Evolutionary conservation across 345 rosid genomes (phyloP), one percentile per base, ranked within the genome.

Genomic region (Leavenworthia alabamica): DNA sequence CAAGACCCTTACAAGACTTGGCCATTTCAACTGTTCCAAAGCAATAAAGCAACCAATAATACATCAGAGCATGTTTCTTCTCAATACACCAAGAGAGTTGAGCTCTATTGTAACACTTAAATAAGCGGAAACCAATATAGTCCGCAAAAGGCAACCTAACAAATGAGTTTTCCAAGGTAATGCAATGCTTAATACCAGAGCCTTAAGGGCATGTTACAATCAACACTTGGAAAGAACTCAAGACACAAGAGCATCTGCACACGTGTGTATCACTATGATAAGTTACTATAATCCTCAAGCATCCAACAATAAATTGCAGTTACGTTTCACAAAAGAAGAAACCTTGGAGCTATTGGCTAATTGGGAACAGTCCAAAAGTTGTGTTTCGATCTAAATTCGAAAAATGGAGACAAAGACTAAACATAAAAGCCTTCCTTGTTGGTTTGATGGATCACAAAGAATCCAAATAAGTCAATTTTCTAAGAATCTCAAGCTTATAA

Each of bases 1-100:
- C 99, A 12, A 94, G 85, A 51, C 96, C 99, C 70, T 90, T 94
- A 79, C 96, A 94, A 50, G 99, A 88, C 78, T 94, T 94, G 2
- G 99, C 60, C 99, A 90, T 94, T 61, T 32, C 17, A 64, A 63
- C 42, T 41, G 65, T 50, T 49, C 28, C 41, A 13, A 43, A 11
- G 15, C 64, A 64, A 50, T 37, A 62, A 11, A 45, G 22, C 9
- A 46, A 53, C 15, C 35, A 36, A 44, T 27, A 36, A 44, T 27
- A 33, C 41, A 46, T 66, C 15, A 48, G 29, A 67, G 33, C 37
- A 40, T 58, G 42, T 40, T 20, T 15, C 7, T 20, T 15, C 7
- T 20, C 1, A 20, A 20, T 20, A 20, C 22, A 20, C 22, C 22
- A 20, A 20, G 22, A 20, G 22, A 20, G n/a, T 20, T 20, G 22